Evolutionary conservation across 1,284 basidiomycete genomes (phyloP).

Genomic region (Tilletia setariae): DNA sequence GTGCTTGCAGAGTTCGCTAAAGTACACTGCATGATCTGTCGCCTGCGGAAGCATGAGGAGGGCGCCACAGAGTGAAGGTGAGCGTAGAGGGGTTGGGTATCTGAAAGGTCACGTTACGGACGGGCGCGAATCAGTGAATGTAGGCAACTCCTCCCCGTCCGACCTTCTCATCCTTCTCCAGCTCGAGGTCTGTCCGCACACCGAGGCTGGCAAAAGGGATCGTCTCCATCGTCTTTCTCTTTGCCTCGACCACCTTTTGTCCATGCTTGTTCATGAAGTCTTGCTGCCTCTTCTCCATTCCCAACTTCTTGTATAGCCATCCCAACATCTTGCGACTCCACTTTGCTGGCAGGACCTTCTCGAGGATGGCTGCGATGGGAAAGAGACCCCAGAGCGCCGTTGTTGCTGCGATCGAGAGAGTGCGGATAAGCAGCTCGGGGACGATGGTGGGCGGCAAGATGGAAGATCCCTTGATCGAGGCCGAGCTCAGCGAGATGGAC

Average conservation of each 20-base stretch:
- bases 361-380: slow-evolving; percentile 36
- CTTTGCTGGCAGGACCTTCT: slow-evolving; percentile 36
- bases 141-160: slow-evolving; percentile 28
- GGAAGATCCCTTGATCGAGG: slow-evolving; percentile 36
- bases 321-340: slow-evolving; percentile 29
- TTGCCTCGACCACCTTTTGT: slow-evolving; percentile 29
- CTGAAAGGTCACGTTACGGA: not conserved
- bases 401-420: slow-evolving; percentile 30
- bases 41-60: too few species aligned
- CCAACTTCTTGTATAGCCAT: slow-evolving; percentile 35
- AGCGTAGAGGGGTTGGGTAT: not conserved
- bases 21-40: too few species aligned
- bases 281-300: slow-evolving; percentile 31
- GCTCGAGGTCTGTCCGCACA: slow-evolving; percentile 38
- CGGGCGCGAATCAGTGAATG: not conserved
- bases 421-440: slow-evolving; percentile 37
- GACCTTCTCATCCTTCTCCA: slow-evolving; percentile 28
- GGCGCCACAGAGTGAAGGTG: too few species aligned
- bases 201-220: slow-evolving; percentile 42
- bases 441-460: slow-evolving; percentile 40
- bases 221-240: slow-evolving; percentile 17
- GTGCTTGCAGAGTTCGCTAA: too few species aligned
- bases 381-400: slow-evolving; percentile 38
- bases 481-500: slow-evolving; percentile 39
- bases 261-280: slow-evolving; percentile 30